Evolutionary conservation across 2,329 filamentous ascomycete genomes (phyloP), one percentile per base, ranked within the genome.

Genomic region (Corynespora cassiicola): DNA sequence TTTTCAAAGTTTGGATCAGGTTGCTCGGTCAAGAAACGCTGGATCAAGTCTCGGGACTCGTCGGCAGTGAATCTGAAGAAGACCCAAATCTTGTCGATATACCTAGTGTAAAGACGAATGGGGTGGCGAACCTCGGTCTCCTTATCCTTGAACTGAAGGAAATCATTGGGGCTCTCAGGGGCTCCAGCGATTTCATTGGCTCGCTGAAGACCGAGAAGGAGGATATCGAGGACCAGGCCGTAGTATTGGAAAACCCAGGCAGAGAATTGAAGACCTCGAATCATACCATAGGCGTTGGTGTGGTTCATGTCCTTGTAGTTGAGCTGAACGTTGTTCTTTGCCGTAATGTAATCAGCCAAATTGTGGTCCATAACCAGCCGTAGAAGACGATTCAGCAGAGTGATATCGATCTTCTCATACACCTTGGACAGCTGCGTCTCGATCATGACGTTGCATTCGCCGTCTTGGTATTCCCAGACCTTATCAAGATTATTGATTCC

Each of bases 221-320:
- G 77, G 29, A 99, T 79, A 72, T 99, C 94, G 36, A 99, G 84
- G 42, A 99, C 92, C 45, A 99, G 77, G 30, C 95, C 94, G 58
- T 99, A 99, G 77, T 91, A 99, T 66, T 99, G 94, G 80, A 99
- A 99, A 15, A 99, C 94, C 49, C 99, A 99, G 0, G 90, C 94
- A 2, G 94, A 96, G 73, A 99, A 99, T 54, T 99, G 95, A 11
- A 99, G 79, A 55, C 95, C 94, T 60, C 94, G 90, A 59, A 99
- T 96, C 87, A 99, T 88, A 55, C 94, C 94, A 65, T 97, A 99
- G 65, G 90, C 95, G 73, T 99, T 99, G 65, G 95, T 94, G 63
- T 99, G 94, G 64, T 96, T 97, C 94, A 99, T 99, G 59, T 99
- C 94, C 75, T 99, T 99, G 78, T 99, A 99, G 47, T 95, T 96